Base-by-base conservation (phyloP, 208 protist species). In the Kentomonas sorsogonicus region DNA sequence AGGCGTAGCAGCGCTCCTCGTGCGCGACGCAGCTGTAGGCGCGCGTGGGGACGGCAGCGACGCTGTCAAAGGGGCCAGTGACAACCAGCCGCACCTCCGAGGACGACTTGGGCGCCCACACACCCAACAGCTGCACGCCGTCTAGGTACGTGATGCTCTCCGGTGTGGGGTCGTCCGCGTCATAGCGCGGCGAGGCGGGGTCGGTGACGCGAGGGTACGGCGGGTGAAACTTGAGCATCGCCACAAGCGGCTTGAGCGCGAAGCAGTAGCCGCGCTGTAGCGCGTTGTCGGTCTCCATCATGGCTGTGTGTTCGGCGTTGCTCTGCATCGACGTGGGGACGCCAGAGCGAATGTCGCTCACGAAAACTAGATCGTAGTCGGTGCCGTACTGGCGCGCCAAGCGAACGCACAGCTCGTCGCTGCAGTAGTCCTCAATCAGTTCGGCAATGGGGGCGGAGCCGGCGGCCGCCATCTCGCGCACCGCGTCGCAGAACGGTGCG, bases 211-310 rank as follows among this genome's bases (percentile, higher is more conserved):
- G 53, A 7, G 77, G 83, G 69, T 96, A 98, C 5, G 96, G 94
- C 40, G 97, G 89, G 53, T 97, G 80, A 59, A 98, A 98, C 64
- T 98, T 98, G 25, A 98, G 81, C 82, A 98, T 82, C 22, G 81
- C 82, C 9, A 60, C 68, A 23, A 75, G 33, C 18, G 93, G 89
- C 20, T 74, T 55, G 18, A 98, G 77, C 1, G 87, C 76, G 27
- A 71, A 72, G 65, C 89, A 91, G 91, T 91, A 98, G 22, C 82
- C 68, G 54, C 69, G 55, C 71, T 98, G 95, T 29, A 70, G 55
- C 13, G 75, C 66, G 59, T 95, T 97, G 74, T 96, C 90, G 33
- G 54, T 66, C 55, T 70, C 50, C 39, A 97, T 91, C 69, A 84
- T 84, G 0, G 72, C 63, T n/a, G 94, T 96, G 52, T 93, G 78